Evolutionary conservation across 345 rosid species (phyloP), one percentile per base, ranked within the genome.

Genomic region (Fremontodendron californicum): DNA sequence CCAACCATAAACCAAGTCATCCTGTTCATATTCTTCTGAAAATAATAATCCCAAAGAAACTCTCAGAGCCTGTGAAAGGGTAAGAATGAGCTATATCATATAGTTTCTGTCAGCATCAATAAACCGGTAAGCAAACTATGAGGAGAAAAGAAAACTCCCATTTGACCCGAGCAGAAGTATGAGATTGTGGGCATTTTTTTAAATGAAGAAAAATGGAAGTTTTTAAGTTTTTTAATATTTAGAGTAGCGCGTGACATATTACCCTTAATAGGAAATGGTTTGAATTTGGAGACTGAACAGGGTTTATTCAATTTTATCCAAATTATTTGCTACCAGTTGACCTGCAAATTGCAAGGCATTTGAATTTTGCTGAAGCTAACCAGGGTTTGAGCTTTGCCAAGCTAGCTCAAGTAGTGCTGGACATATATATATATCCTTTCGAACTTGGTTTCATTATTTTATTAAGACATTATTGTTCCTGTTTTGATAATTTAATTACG

Each of bases 41-140:
- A 77, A 79, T 77, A 72, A 81, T 72, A 39, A 12, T 66, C 45
- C 39, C 51, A 2, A 62, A 67, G 5, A 23, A 82, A 72, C 82
- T 80, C 81, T 77, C 61, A 61, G 71, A 19, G 52, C 25, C 25
- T 6, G 16, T 84, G 84, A 84, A 84, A 78, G 83, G 89, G 75
- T 81, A 82, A 73, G 37, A 70, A n/a, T 25, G 39, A 57, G 23
- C 4, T 49, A 72, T 66, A 76, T 78, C 75, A 75, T 69, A 76
- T 74, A 9, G 11, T 68, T 23, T 60, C 43, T 69, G 71, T 52
- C 83, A 37, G 60, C 64, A 51, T 82, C 78, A 33, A 9, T 31
- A 16, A 27, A 37, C 61, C 45, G 10, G 66, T 43, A 3, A 75
- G n/a, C 61, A 60, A 2, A 75, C 19, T 8, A 33, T 18, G 51